Evolutionary conservation across 352 stramenopile genomes (phyloP).

Genomic region (Phytopythium boreale): DNA sequence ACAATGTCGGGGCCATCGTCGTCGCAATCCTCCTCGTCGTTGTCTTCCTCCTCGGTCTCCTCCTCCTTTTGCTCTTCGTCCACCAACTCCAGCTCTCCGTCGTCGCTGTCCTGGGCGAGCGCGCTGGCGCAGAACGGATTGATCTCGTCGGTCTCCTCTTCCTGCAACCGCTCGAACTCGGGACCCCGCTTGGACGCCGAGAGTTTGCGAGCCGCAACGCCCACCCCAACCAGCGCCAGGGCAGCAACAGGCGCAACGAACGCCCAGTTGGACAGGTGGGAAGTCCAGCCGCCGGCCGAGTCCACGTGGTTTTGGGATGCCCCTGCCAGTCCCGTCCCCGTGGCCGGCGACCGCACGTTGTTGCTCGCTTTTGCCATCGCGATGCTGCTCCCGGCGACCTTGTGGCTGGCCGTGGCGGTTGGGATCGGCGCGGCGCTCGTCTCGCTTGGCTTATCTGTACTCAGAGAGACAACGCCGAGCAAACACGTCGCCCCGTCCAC

Average conservation of each 20-base stretch:
- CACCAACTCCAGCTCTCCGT: slow-evolving; percentile 29
- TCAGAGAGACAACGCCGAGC: not conserved
- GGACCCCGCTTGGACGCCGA: slow-evolving; percentile 1
- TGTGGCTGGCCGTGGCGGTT: not conserved
- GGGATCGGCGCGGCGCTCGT: not conserved
- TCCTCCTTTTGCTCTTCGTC: slow-evolving; percentile 13
- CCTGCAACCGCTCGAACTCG: slow-evolving; percentile 40
- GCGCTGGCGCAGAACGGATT: slow-evolving; percentile 62
- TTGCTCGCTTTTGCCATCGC: slow-evolving; percentile 1
- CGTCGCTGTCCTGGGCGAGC: slow-evolving; percentile 21
- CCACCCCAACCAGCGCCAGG: slow-evolving; percentile 39
- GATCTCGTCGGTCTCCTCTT: slow-evolving; percentile 52
- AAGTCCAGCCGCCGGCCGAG: not conserved
- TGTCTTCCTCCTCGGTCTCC: slow-evolving; percentile 8
- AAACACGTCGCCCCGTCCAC: slow-evolving; percentile 30
- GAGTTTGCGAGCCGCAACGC: slow-evolving; percentile 28
- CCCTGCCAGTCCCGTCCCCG: not conserved
- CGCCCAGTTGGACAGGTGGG: slow-evolving; percentile 38
- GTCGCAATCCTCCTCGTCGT: slow-evolving; percentile 1
- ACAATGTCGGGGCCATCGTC: not conserved
- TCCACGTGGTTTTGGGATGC: not conserved
- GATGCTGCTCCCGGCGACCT: not conserved
- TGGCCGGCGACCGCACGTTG: not conserved
- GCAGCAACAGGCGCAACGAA: slow-evolving; percentile 35
- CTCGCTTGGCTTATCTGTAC: not conserved